Evolutionary conservation across 2,329 filamentous ascomycete species (phyloP).

Genomic region (Fusarium coffeatum): DNA sequence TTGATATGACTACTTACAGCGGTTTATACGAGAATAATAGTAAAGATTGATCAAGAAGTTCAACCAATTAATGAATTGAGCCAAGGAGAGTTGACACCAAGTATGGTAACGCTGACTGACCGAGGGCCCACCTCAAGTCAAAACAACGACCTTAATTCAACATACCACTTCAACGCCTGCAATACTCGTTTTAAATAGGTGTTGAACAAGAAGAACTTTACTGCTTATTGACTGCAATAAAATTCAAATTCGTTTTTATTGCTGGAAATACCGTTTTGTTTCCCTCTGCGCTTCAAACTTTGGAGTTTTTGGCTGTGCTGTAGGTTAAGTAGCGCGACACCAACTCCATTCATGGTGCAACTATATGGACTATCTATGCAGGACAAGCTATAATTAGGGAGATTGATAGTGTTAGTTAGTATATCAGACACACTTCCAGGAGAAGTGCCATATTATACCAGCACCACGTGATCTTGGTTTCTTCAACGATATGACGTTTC

Average conservation of each 20-base stretch:
- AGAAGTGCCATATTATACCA: fast-evolving
- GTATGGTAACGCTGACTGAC: neutral
- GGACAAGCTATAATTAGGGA: neutral
- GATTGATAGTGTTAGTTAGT: no score
- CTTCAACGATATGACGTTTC: neutral
- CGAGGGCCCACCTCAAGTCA: neutral
- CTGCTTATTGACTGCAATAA: fast-evolving
- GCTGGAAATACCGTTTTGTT: neutral
- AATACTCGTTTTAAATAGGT: neutral
- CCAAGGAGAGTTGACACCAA: neutral
- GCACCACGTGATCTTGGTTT: neutral
- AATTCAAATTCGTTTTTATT: fast-evolving
- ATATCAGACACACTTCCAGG: neutral
- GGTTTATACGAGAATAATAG: neutral
- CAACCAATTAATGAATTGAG: neutral
- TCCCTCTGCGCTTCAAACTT: neutral
- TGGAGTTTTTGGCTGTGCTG: neutral
- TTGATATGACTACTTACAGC: neutral
- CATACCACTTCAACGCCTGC: neutral
- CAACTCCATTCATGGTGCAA: neutral
- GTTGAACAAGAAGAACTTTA: neutral
- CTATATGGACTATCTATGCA: neutral
- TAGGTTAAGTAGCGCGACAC: neutral
- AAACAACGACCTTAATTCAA: neutral
- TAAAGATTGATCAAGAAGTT: neutral